phyloP scores from a whole-genome alignment of 139 green algal genomes.

The Chlorella sp. region DNA sequence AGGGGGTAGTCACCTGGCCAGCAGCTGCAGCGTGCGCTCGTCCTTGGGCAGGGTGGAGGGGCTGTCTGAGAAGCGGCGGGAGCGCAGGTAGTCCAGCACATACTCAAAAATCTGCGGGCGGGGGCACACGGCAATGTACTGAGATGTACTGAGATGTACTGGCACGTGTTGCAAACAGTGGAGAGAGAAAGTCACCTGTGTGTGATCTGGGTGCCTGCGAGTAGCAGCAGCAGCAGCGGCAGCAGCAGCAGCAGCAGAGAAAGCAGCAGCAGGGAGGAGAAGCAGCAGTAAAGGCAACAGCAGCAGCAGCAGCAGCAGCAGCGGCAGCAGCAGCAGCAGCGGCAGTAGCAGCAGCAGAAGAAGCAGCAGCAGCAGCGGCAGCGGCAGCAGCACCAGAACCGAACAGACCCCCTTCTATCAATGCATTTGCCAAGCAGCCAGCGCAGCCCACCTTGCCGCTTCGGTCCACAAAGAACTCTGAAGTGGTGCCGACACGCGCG shows the following conservation, averaged over 20 bases:
- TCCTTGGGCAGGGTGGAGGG: conserved; percentile 41
- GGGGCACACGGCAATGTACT: no score
- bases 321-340: background rate
- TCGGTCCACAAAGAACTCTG: conserved; percentile 56
- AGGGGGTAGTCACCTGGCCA: conserved; percentile 19
- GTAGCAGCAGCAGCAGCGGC: background rate
- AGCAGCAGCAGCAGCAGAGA: background rate
- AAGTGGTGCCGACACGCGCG: background rate
- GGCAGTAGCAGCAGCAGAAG: background rate
- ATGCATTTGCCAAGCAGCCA: background rate
- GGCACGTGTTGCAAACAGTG: no score
- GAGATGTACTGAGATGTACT: no score
- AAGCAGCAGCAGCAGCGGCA: background rate
- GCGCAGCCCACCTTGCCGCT: conserved; percentile 37
- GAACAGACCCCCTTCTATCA: no score
- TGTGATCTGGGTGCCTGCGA: background rate
- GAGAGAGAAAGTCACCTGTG: background rate
- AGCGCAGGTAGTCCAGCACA: conserved; percentile 54
- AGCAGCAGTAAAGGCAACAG: no score
- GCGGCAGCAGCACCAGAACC: background rate
- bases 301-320: background rate
- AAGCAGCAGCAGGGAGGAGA: background rate
- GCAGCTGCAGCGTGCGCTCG: conserved; percentile 33
- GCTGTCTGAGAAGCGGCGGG: conserved; percentile 38
- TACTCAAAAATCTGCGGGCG: conserved; percentile 52